Base-by-base conservation (phyloP, 164 flowering plant species). In the Kingdonia uniflora region DNA sequence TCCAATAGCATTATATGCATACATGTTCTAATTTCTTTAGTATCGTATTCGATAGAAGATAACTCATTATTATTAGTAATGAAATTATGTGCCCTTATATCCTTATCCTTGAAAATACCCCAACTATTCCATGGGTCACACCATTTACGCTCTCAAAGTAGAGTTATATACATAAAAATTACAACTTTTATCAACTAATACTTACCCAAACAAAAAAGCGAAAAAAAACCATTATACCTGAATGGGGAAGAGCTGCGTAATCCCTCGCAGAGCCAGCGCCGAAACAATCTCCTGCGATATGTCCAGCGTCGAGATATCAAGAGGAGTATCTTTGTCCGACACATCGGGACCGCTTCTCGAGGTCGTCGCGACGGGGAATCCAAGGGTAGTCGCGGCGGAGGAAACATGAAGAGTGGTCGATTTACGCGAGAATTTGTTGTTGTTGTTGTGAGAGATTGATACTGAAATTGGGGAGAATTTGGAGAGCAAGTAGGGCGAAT, bases 181-280 rank as follows among this genome's bases (percentile, higher is more conserved):
- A 41, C 4, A 11, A 5, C 17, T 41, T 14, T 4, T 41, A n/a
- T 1, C 11, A 44, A n/a, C 48, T 19, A n/a, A 44, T 19, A 44
- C 19, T 44, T 19, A 19, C 8, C 7, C 21, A 53, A 15, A 12
- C 14, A 20, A 22, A 37, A 48, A 20, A 48, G 11, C 55, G 22
- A 15, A 17, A 35, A 29, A 25, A 19, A 26, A 8, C 10, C 20
- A 12, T 15, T 5, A 14, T 1, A 68, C 72, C 65, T 68, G 72
- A 48, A 68, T 68, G 26, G 72, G 72, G 45, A 68, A 68, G 42
- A 68, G 68, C 49, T 63, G 51, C 6, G 71, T 63, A 50, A 68
- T 68, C 42, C 71, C 71, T 6, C 65, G 60, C 1, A 62, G 52
- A 21, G 59, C 44, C 29, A 68, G 65, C 12, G 72, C 59, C 0